Evolutionary conservation across 2,329 filamentous ascomycete species (phyloP).

Genomic region (Pseudocercospora fijiensis): DNA sequence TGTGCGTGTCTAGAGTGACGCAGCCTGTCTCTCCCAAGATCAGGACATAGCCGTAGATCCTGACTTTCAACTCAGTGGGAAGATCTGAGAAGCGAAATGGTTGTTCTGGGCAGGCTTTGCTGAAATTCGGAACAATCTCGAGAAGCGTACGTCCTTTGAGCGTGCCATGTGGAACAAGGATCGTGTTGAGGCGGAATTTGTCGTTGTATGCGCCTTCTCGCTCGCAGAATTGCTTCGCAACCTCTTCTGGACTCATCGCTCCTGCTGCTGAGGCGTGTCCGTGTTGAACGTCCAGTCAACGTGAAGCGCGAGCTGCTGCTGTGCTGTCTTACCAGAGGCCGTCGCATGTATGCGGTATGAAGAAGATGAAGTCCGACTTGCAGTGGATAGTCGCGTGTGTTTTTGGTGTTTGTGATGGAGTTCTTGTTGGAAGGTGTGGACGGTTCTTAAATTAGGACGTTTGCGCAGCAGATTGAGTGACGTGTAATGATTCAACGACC

Average conservation of each 20-base stretch:
- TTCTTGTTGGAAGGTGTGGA: background rate
- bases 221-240: background rate
- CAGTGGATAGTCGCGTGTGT: background rate
- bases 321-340: no score
- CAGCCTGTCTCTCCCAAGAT: background rate
- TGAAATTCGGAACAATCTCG: background rate
- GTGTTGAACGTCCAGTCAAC: no score
- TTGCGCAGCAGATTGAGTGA: background rate
- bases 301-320: no score
- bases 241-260: background rate
- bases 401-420: background rate
- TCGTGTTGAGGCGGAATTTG: background rate
- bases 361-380: no score
- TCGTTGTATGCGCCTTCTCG: background rate
- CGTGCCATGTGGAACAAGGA: background rate
- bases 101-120: background rate
- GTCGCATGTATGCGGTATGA: no score
- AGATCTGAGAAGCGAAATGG: constrained; percentile 26
- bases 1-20: background rate
- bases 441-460: background rate
- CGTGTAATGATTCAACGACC: background rate
- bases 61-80: constrained; percentile 23
- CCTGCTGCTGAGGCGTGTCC: no score
- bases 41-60: constrained; percentile 23
- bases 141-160: background rate